Evolutionary conservation across 2,329 filamentous ascomycete species (phyloP), one percentile per base, ranked within the genome.

Genomic region (Curvularia verruculosa): DNA sequence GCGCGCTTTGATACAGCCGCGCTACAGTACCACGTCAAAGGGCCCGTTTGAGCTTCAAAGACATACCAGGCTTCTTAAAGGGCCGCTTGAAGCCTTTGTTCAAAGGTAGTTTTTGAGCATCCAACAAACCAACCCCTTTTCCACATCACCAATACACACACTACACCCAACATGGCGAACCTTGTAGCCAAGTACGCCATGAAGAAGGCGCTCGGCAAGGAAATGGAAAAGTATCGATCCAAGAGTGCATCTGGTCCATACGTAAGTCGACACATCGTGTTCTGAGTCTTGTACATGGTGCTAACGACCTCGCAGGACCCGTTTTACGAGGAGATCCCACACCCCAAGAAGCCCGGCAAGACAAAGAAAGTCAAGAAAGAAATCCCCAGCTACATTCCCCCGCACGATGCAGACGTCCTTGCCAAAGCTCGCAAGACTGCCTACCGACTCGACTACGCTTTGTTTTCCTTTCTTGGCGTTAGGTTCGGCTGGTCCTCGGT

Each of bases 401-500:
- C 88, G 26, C 85, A 96, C 67, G 95, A 99, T 77, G 88, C 84
- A 70, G 84, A 89, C 61, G 83, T 97, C 65, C 86, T 98, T 62
- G 96, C 89, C 67, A 89, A 89, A 68, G 91, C 96, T 67, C 94
- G 96, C 77, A 85, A 89, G 67, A 85, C 89, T 56, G 92, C 95
- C 31, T 96, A 96, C 78, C 84, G 87, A 36, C 85, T 97, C 24
- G 95, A 98, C 76, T 89, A 92, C 81, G 86, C 85, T 53, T 84
- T 96, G 5, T 96, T 94, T 80, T 92, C 85, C 70, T 85, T 91
- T 71, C 85, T 89, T 63, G 92, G 92, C 41, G 84, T 96, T 57
- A 86, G 88, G 56, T 93, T 98, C 72, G 95, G 95, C 52, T 97
- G 92, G 92, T 87, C 90, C 49, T 90, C 89, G 67, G 85, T 96